A percentile compares a stretch with the other conserved stretches of the same genome.
Evolutionary conservation across 805 yeast species (phyloP).

Genomic region (Lipomyces spencermartinsiae): DNA sequence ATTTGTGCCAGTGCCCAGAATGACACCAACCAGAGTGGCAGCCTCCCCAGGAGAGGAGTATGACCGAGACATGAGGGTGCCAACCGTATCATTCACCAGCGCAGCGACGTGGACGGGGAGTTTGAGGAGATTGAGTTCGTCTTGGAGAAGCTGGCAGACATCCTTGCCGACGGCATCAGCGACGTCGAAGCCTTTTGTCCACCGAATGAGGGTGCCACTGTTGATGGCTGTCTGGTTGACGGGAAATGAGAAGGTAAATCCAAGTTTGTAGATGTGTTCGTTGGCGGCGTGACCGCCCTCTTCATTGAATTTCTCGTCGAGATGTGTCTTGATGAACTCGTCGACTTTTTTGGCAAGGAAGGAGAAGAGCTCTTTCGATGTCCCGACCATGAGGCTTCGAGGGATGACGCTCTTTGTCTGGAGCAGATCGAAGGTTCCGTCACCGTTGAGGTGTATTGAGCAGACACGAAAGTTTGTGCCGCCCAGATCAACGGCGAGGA

Average conservation of each 20-base stretch:
- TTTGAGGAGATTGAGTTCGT: constrained; percentile 63
- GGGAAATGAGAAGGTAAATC: constrained; percentile 95
- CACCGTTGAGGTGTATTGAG: constrained; percentile 68
- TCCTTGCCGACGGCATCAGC: constrained; percentile 85
- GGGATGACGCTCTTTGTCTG: constrained; percentile 86
- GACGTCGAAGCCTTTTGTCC: constrained; percentile 96
- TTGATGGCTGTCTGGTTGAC: constrained; percentile 82
- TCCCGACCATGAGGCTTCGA: constrained; percentile 69
- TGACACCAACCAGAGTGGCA: constrained; percentile 83
- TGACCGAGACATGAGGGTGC: constrained; percentile 87
- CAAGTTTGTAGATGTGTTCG: constrained; percentile 63
- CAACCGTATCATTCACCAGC: constrained; percentile 94
- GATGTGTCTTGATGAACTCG: constrained; percentile 70
- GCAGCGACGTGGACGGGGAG: constrained; percentile 75
- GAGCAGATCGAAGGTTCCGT: constrained; percentile 73
- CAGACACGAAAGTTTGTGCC: constrained; percentile 97
- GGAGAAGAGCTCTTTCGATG: constrained; percentile 70
- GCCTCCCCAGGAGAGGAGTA: constrained; percentile 66
- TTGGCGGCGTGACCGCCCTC: constrained; percentile 36
- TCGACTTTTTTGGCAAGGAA: constrained; percentile 76
- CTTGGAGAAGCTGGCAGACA: constrained; percentile 75
- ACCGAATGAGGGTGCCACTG: constrained; percentile 82
- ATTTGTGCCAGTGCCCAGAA: constrained; percentile 97
- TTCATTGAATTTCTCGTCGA: constrained; percentile 54
- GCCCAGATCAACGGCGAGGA: constrained; percentile 91